phyloP scores from a whole-genome alignment of 2,329 filamentous ascomycete genomes.

The Phialemonium atrogriseum region DNA sequence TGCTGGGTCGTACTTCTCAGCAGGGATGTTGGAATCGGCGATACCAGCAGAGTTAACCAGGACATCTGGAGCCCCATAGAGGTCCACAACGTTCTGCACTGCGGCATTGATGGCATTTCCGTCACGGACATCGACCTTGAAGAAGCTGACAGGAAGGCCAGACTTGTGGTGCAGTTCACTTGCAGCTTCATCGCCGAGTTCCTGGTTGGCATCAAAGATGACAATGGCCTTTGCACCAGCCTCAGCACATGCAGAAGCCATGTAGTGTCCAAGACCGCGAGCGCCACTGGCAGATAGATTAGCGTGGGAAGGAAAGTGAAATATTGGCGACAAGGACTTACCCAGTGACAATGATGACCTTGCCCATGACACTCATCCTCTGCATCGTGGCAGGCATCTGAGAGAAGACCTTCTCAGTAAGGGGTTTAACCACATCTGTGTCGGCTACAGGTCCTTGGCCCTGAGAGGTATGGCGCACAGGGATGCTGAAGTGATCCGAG shows the following conservation, averaged over 20 bases:
- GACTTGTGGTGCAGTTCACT: slow-evolving; percentile 63
- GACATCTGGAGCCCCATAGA: slow-evolving; percentile 63
- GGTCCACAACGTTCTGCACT: slow-evolving; percentile 55
- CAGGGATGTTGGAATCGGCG: slow-evolving; percentile 76
- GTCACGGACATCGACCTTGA: slow-evolving; percentile 71
- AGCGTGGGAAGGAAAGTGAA: slow-evolving; percentile 13
- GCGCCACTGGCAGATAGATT: slow-evolving; percentile 47
- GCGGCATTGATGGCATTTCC: slow-evolving; percentile 61
- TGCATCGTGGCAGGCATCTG: slow-evolving; percentile 56
- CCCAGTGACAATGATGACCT: slow-evolving; percentile 67
- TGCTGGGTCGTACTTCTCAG: slow-evolving; percentile 65
- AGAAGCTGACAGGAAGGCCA: slow-evolving; percentile 66
- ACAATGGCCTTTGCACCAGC: slow-evolving; percentile 65
- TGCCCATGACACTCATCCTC: slow-evolving; percentile 61
- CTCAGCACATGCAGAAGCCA: slow-evolving; percentile 70
- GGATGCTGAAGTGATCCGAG: slow-evolving; percentile 47
- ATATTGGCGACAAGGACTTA: slow-evolving; percentile 26
- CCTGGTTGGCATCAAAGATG: slow-evolving; percentile 71
- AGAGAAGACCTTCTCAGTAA: slow-evolving; percentile 44
- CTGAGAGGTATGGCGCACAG: slow-evolving; percentile 36
- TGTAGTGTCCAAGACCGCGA: slow-evolving; percentile 69
- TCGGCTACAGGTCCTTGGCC: slow-evolving; percentile 30
- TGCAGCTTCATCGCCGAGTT: slow-evolving; percentile 62
- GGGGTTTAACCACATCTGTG: slow-evolving; percentile 42
- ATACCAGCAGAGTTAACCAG: slow-evolving; percentile 77